Evolutionary conservation across 768 basidiomycete species (phyloP).

Genomic region (Tricholoma saponaceum): DNA sequence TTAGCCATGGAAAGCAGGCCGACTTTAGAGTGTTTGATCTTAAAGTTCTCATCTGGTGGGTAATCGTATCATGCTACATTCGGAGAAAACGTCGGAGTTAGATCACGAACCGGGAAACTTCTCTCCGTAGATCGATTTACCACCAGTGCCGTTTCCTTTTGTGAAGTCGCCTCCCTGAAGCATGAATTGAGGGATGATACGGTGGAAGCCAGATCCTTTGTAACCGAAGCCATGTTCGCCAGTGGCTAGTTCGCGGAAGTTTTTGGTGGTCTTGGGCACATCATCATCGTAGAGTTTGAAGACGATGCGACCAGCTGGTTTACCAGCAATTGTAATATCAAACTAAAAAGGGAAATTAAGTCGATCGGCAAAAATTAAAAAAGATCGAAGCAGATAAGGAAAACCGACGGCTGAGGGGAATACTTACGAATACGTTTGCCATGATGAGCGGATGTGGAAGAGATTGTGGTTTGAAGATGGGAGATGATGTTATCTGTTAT

Average conservation of each 20-base stretch:
- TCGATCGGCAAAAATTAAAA: slow-evolving; percentile 1
- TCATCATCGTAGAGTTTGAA: slow-evolving; percentile 85
- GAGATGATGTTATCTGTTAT: slow-evolving; percentile 7
- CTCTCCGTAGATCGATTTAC: slow-evolving; percentile 73
- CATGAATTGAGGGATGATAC: slow-evolving; percentile 83
- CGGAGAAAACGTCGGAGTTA: background rate
- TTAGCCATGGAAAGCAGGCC: slow-evolving; percentile 80
- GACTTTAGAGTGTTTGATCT: slow-evolving; percentile 66
- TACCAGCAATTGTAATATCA: slow-evolving; percentile 49
- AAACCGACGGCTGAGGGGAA: background rate
- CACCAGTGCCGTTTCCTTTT: slow-evolving; percentile 63
- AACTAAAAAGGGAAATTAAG: slow-evolving; percentile 42
- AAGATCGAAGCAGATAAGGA: background rate
- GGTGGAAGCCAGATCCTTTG: slow-evolving; percentile 65
- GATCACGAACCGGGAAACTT: slow-evolving; percentile 53
- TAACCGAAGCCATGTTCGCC: slow-evolving; percentile 76
- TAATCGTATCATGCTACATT: background rate
- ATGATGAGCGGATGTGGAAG: slow-evolving; percentile 6
- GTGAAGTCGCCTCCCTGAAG: slow-evolving; percentile 91
- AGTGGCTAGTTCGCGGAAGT: slow-evolving; percentile 90
- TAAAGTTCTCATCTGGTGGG: slow-evolving; percentile 79
- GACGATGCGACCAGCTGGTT: slow-evolving; percentile 51
- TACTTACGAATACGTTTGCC: slow-evolving; percentile 17
- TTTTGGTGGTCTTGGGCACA: slow-evolving; percentile 69
- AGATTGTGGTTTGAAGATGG: slow-evolving; percentile 1